Evolutionary conservation across 1,284 basidiomycete genomes (phyloP).

Genomic region (Macrocybe sp.): DNA sequence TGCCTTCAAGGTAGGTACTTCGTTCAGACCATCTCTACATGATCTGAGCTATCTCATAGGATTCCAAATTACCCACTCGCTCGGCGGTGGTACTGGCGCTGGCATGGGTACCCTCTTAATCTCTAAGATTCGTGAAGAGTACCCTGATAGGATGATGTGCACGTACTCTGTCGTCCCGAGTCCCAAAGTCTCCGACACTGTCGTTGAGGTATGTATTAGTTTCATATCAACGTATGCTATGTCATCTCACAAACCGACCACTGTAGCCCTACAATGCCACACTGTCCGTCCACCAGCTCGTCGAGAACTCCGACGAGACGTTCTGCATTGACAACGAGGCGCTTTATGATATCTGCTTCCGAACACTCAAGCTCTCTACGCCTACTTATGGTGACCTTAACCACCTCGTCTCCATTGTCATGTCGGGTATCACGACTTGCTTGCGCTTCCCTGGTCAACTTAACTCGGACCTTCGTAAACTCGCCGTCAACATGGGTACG

Average conservation of each 20-base stretch:
- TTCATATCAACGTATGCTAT: neutral
- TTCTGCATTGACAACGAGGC: conserved; percentile 99
- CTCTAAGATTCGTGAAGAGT: conserved; percentile 91
- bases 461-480: conserved; percentile 95
- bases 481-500: conserved; percentile 97
- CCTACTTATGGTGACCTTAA: conserved; percentile 97
- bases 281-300: conserved; percentile 91
- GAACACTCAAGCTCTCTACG: conserved; percentile 90
- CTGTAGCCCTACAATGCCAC: conserved; percentile 90
- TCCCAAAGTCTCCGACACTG: conserved; percentile 96
- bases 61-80: conserved; percentile 95
- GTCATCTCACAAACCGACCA: conserved; percentile 5
- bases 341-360: conserved; percentile 97
- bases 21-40: conserved; percentile 10
- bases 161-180: conserved; percentile 95
- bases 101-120: conserved; percentile 91
- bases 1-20: conserved; percentile 75
- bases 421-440: conserved; percentile 96
- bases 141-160: conserved; percentile 95
- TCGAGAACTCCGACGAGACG: conserved; percentile 95
- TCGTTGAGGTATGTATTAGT: conserved; percentile 69
- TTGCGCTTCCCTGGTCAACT: conserved; percentile 98
- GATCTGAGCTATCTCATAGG: conserved; percentile 36
- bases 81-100: conserved; percentile 95
- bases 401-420: conserved; percentile 95